These are phyloP conservation scores for Tulasnella sp. DNA, from an alignment of 768 basidiomycete species.

Conservation along the genomic window DNA sequence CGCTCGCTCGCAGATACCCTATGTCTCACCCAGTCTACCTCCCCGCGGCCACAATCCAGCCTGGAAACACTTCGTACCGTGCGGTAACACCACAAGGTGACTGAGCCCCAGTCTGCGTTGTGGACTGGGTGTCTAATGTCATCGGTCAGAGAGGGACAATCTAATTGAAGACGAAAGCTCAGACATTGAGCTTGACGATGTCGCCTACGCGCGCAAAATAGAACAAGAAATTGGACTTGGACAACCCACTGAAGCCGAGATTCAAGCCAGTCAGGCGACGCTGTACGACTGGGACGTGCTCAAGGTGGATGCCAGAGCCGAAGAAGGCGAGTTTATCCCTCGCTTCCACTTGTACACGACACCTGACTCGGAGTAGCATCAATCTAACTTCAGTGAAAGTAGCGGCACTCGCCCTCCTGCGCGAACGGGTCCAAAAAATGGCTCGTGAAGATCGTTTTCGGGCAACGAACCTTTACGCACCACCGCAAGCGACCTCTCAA, in stretches of 20 bases:
- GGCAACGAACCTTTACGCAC: constrained; percentile 6
- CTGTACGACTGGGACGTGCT: background rate
- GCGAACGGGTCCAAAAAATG: background rate
- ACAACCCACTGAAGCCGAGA: background rate
- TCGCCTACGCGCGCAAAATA: constrained; percentile 6
- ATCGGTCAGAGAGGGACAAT: background rate
- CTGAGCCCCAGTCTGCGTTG: background rate
- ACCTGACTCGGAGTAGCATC: background rate
- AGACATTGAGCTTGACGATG: constrained; percentile 10
- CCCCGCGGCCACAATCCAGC: constrained; percentile 9
- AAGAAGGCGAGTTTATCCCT: background rate
- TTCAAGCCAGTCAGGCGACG: background rate
- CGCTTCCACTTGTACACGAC: background rate
- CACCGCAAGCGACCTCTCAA: background rate
- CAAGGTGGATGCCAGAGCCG: background rate
- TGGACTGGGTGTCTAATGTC: too few relatives aligned
- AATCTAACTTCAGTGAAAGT: background rate
- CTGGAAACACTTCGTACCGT: constrained; percentile 7
- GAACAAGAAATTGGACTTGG: constrained; percentile 9
- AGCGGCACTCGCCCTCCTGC: background rate
- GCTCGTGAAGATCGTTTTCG: constrained; percentile 4
- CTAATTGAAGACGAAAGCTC: constrained; percentile 4
- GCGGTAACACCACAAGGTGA: background rate
- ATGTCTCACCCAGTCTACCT: constrained; percentile 5
- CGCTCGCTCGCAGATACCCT: background rate